Conservation (phyloP, 176 grass and related monocot genomes). For the Juncus effusus region DNA sequence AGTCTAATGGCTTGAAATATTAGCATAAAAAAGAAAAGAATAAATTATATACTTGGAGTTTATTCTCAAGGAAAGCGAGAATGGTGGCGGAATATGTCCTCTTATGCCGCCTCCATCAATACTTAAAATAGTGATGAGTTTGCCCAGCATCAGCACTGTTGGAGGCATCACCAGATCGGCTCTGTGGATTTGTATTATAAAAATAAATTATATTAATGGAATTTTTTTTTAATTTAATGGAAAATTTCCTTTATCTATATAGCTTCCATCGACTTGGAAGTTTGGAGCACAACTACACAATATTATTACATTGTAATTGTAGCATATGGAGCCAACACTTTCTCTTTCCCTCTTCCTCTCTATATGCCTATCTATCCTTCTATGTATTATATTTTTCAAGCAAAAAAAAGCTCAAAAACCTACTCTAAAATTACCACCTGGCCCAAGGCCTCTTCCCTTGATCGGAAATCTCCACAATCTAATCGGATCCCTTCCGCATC, state of each 20-base stretch:
- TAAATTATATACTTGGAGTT: constrained; percentile 4
- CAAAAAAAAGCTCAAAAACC: not conserved
- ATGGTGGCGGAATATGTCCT: constrained; percentile 59
- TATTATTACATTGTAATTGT: too few species aligned
- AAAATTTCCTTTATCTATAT: too few species aligned
- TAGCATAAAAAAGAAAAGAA: too few species aligned
- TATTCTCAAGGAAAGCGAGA: constrained; percentile 48
- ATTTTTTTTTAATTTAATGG: too few species aligned
- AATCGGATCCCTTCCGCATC: not conserved
- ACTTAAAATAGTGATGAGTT: constrained; percentile 51
- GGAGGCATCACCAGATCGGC: constrained; percentile 1
- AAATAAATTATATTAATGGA: too few species aligned
- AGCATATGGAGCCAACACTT: too few species aligned
- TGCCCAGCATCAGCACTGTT: constrained; percentile 6
- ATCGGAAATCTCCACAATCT: constrained; percentile 32
- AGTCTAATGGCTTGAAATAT: too few species aligned
- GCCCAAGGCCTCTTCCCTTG: constrained; percentile 20
- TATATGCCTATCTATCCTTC: not conserved
- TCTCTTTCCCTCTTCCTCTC: not conserved
- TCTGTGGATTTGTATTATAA: too few species aligned
- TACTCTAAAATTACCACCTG: not conserved
- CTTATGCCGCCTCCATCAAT: constrained; percentile 77
- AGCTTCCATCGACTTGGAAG: too few species aligned
- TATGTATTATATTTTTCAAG: constrained; percentile 13
- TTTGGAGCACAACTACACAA: too few species aligned